Evolutionary conservation across 805 yeast species (phyloP).

Genomic region (Barnettozyma populi): DNA sequence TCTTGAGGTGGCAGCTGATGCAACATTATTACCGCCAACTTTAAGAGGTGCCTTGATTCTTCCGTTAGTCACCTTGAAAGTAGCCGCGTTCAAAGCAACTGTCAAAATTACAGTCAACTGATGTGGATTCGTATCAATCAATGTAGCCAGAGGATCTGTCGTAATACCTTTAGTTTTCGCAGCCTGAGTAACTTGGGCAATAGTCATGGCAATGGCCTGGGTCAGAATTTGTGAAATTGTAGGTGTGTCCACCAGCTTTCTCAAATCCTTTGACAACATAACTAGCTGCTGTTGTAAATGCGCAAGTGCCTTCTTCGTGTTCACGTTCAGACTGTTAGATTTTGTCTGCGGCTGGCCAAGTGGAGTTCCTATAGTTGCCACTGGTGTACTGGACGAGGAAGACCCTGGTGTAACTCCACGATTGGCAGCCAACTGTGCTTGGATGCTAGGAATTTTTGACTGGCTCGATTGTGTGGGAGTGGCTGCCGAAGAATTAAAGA

Average conservation of each 20-base stretch:
- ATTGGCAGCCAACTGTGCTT: constrained; percentile 29
- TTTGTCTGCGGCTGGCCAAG: constrained; percentile 1
- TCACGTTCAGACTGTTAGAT: constrained; percentile 27
- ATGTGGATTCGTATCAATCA: constrained; percentile 76
- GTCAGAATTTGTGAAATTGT: constrained; percentile 82
- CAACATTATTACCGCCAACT: constrained; percentile 21
- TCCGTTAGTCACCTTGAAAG: constrained; percentile 53
- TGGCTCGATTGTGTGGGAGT: constrained; percentile 1
- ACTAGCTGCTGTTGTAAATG: constrained; percentile 84
- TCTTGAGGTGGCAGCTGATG: constrained; percentile 12
- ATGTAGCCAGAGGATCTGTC: constrained; percentile 70
- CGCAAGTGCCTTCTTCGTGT: constrained; percentile 58
- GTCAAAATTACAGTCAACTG: constrained; percentile 75
- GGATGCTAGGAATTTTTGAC: constrained; percentile 23
- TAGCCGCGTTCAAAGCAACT: constrained; percentile 76
- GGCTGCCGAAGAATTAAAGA: constrained; percentile 2
- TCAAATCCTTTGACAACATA: constrained; percentile 62
- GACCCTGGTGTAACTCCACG: constrained; percentile 21
- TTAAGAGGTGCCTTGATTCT: constrained; percentile 39
- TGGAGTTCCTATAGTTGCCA: constrained; percentile 27
- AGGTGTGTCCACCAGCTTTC: constrained; percentile 71
- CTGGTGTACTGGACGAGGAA: constrained; percentile 23
- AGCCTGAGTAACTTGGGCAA: constrained; percentile 82
- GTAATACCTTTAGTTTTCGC: constrained; percentile 81
- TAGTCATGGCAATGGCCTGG: constrained; percentile 88